Evolutionary conservation across 805 yeast genomes (phyloP).

Genomic region (Metschnikowia matae): DNA sequence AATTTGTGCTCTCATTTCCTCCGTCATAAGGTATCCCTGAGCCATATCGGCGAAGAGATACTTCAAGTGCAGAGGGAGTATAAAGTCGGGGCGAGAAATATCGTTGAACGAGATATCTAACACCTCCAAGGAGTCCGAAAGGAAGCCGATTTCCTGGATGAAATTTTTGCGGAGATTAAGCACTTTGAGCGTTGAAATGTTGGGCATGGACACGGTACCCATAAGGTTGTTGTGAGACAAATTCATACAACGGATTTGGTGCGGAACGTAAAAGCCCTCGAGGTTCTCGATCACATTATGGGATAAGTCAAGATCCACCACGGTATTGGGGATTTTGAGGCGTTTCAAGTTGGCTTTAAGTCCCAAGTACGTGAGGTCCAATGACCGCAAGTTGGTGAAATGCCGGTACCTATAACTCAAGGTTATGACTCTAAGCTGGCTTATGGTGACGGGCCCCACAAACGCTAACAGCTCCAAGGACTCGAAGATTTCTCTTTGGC

Average conservation of each 20-base stretch:
- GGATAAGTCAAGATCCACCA: slow-evolving; percentile 3
- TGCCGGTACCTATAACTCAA: slow-evolving; percentile 2
- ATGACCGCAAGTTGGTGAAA: background rate
- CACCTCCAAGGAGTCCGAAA: slow-evolving; percentile 4
- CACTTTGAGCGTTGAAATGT: slow-evolving; percentile 1
- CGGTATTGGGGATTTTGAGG: slow-evolving; percentile 3
- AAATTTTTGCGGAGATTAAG: slow-evolving; percentile 6
- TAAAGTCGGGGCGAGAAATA: background rate
- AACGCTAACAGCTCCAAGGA: slow-evolving; percentile 6
- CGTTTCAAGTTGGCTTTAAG: background rate
- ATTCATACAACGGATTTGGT: slow-evolving; percentile 2
- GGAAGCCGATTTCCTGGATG: background rate
- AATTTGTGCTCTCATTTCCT: background rate
- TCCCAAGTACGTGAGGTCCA: slow-evolving; percentile 4
- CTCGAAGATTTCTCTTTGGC: background rate
- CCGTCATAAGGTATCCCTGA: slow-evolving; percentile 7
- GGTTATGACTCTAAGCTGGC: background rate
- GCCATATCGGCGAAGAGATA: slow-evolving; percentile 5
- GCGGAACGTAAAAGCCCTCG: slow-evolving; percentile 1
- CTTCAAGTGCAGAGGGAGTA: background rate
- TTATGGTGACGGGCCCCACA: slow-evolving; percentile 1
- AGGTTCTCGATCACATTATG: slow-evolving; percentile 2
- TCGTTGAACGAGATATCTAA: slow-evolving; percentile 10
- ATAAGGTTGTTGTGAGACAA: slow-evolving; percentile 5
- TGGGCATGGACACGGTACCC: slow-evolving; percentile 3